Base-by-base conservation (phyloP, 176 grass and related monocot genomes). In the Thinopyrum elongatum region DNA sequence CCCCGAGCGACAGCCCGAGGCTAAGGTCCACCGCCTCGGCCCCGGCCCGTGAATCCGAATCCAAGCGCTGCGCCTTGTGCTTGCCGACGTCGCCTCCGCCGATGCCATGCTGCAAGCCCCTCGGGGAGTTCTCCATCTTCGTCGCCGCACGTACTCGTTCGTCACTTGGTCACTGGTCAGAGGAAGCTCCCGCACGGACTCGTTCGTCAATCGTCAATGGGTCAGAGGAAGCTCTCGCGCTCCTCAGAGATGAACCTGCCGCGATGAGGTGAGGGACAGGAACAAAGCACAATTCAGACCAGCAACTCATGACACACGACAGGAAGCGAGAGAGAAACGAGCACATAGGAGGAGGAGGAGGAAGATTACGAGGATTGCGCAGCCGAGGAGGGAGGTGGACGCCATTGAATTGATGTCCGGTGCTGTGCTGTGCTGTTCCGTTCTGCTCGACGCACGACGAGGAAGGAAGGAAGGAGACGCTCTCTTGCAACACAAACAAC, bases 1-100 rank as follows among this genome's bases (percentile, higher is more conserved):
- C 91, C 33, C 91, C 93, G 6, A 98, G 89, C 2, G 95, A 98
- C 23, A 98, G 85, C 14, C 90, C 91, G 30, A 98, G 87, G 59
- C 80, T 91, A 0, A 98, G 92, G 70, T 97, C 90, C 15, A 91
- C 42, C 70, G 89, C 92, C 36, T 86, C 30, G 30, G 30, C 30
- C 30, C 3, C 86, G 17, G 42, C 33, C 41, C 82, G 76, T 84
- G n/a, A 14, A 33, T 51, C 59, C 58, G 27, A 31, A 31, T 31
- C 30, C 3, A 31, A 14, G 6, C 15, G 30, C 62, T 9, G 2
- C n/a, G 57, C 65, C 65, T 77, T 39, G n/a, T 2, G 13, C 29
- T 31, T 8, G 21, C 11, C 35, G 21, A 42, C 62, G 29, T 65
- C 71, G 33, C 55, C 71, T 64, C 70, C 19, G 10, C 77, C 77